Base-by-base conservation (phyloP, 2,329 filamentous ascomycete species). In the Byssoonygena ceratinophila region DNA sequence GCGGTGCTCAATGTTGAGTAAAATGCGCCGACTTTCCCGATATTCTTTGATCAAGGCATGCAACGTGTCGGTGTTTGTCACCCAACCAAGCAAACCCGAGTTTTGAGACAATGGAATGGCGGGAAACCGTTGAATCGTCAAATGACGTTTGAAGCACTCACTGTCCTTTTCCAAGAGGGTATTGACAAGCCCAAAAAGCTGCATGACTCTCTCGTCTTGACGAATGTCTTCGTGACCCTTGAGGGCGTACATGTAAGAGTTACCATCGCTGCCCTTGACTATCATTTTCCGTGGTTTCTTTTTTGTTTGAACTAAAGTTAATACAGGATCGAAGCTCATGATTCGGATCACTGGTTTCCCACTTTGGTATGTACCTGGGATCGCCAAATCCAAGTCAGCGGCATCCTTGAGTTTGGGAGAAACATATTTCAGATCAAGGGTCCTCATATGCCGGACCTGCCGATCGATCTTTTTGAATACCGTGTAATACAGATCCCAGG, bases 221-320 rank as follows among this genome's bases (percentile, higher is more conserved):
- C 92, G 85, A 59, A 98, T 96, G 74, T 99, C 92, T 71, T 99
- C 92, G 63, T 98, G 94, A n/a, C 92, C 92, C 75, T 99, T 99
- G 62, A 98, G 80, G 54, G 87, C 71, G 72, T 95, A 97, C 46
- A 87, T 84, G 67, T 96, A 96, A 2, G 82, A 80, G 56, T 79
- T 81, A 54, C 92, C 92, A 65, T 98, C 91, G 63, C 87, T 95
- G 56, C 91, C 94, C 63, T 83, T 83, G 62, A 92, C 80, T 54
- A 84, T 88, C 61, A 97, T 79, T 69, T 94, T 94, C 59, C 92
- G 80, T 7, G 92, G 92, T 45, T 91, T 81, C 68, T 99, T 94
- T 73, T 99, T 99, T 25, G 91, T 97, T 63, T 87, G 90, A 64
- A 99, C 94, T 57, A 98, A 91, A 40, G 79, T 86, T 55, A 95